Percentiles rank a stretch among this genome's conserved stretches.
phyloP scores from a whole-genome alignment of 345 rosid genomes.

The Citropsis articulata region DNA sequence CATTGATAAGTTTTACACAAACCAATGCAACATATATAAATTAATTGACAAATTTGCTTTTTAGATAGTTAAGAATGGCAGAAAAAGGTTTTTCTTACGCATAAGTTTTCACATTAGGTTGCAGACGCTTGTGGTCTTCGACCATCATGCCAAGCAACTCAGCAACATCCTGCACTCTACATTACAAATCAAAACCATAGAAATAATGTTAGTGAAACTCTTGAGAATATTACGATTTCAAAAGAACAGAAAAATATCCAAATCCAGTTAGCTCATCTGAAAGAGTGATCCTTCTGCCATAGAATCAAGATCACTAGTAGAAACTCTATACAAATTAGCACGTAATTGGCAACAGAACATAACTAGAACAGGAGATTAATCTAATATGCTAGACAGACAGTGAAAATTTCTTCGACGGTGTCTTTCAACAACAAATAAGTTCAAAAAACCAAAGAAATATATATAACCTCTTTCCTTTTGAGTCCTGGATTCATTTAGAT shows the following conservation, averaged over 20 bases:
- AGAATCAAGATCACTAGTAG: neutral
- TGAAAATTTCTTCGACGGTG: neutral
- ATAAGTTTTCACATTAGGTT: conserved; percentile 81
- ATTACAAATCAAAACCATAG: conserved; percentile 26
- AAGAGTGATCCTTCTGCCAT: neutral
- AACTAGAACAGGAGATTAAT: neutral
- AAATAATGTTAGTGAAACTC: neutral
- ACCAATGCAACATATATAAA: conserved; percentile 1
- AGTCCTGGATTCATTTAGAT: neutral
- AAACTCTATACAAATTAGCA: neutral
- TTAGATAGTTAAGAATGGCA: conserved; percentile 3
- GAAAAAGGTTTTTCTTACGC: conserved; percentile 50
- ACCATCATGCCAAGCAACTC: conserved; percentile 99
- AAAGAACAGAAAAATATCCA: neutral
- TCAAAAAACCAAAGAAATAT: neutral
- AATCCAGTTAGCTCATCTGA: neutral
- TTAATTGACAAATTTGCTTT: neutral
- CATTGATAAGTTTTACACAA: conserved; percentile 4
- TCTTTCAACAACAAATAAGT: neutral
- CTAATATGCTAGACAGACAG: neutral
- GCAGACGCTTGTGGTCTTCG: conserved; percentile 85
- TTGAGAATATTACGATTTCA: neutral
- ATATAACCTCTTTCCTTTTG: neutral
- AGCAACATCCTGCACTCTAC: conserved; percentile 92
- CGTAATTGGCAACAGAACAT: neutral